Base-by-base conservation (phyloP, 1,284 basidiomycete species). In the Fomitopsis palustris region DNA sequence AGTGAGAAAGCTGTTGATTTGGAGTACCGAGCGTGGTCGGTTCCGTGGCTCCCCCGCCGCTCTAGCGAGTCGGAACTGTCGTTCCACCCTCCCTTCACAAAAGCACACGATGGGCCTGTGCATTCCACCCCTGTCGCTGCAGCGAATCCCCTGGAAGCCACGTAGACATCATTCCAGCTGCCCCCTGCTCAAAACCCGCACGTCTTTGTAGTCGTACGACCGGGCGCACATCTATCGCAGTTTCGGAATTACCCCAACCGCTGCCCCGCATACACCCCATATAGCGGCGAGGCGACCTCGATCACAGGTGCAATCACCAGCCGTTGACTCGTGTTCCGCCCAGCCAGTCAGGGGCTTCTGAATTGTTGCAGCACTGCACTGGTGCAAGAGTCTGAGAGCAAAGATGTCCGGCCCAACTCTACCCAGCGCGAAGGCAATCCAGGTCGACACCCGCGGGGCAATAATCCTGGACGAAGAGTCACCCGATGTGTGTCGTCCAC, bases 401-500 rank as follows among this genome's bases (percentile, higher is more conserved):
- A 64, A 62, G 49, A 71, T 74, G 68, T 64, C 74, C 57, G 74
- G 76, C 37, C 81, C 84, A 21, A 79, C 82, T 31, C 75, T 93
- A 61, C 91, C 92, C 51, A 81, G 81, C 27, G 82, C 90, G 42
- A 86, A 82, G 70, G 85, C 88, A 52, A 93, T 93, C 71, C 89
- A 90, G 70, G 92, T 93, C 70, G 90, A 93, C 67, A 93, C 91
- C 45, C 82, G 90, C 64, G 94, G 94, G 19, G 94, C 94, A 17
- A 82, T 95, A 62, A 96, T 96, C 61, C 81, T 96, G 42, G 85
- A 89, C 57, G 94, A 96, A 75, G 93, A 94, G 71, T 95, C 93
- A 2, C 92, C 92, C n/a, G 91, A 94, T 79, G 93, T 94, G 67
- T 73, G 87, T 76, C 53, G 31, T 47, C 39, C 56, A 37, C 9